Base-by-base conservation (phyloP, 108 stramenopile genomes). In the Schizochytrium sp. region DNA sequence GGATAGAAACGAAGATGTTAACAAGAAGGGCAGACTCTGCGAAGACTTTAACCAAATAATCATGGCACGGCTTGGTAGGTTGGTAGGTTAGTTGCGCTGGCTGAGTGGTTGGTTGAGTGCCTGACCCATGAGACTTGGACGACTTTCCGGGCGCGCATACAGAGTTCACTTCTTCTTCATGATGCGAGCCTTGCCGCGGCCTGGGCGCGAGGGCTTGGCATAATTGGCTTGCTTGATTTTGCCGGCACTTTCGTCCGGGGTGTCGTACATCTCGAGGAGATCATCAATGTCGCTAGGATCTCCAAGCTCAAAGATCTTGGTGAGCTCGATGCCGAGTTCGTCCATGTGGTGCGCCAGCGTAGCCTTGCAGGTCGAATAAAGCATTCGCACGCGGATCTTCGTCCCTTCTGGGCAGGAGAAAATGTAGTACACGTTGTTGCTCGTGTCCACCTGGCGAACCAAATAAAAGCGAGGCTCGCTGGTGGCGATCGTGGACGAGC, bases 131-230 rank as follows among this genome's bases (percentile, higher is more conserved):
- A 34, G 34, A 34, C 34, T 34, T 34, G 34, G 34, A 34, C 34
- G 34, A 34, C 34, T 34, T 34, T 34, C 34, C 34, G 2, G 34
- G 34, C 34, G 34, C 34, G 34, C 34, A 34, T 34, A 34, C 34
- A 34, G 34, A 34, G 34, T 34, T 34, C 34, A 34, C 63, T 69
- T 69, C 63, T 69, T 69, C 63, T 83, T 83, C 76, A 83, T 83
- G 51, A 83, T 28, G 51, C 76, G 76, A 18, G 76, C 76, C 51
- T 83, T 83, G n/a, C 76, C 76, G 10, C 76, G 76, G 28, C 76
- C 76, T 3, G 76, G 76, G 10, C 76, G 76, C 25, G 76, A 47
- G n/a, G 76, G 76, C 23, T 83, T 83, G 12, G 76, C 19, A 23
- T 25, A 83, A 4, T 83, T 83, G 48, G 45, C 48, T 45, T 83